A percentile compares a stretch with the other conserved stretches of the same genome.
Evolutionary conservation across 2,329 filamentous ascomycete species (phyloP).

Genomic region (Corynespora cassiicola): DNA sequence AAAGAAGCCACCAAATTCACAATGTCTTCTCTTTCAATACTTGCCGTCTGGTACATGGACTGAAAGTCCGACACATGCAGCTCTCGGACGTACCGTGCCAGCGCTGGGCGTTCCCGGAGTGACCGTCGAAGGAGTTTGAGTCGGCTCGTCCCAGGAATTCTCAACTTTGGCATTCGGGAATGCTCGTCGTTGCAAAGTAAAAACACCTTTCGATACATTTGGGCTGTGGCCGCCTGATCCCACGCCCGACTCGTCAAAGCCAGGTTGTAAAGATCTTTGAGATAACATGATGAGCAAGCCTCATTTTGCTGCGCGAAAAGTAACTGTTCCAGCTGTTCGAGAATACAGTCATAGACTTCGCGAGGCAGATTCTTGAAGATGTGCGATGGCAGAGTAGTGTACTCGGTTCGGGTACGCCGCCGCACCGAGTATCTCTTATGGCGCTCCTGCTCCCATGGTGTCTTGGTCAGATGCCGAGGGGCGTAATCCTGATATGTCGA

Average conservation of each 20-base stretch:
- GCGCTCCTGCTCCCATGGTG: conserved; percentile 49
- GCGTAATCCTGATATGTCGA: conserved; percentile 10
- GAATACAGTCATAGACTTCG: conserved; percentile 62
- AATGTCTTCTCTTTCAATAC: conserved; percentile 56
- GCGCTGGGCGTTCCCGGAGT: conserved; percentile 56
- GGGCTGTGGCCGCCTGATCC: conserved; percentile 58
- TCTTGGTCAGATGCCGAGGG: conserved; percentile 35
- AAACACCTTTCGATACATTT: conserved; percentile 59
- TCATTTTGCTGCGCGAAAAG: conserved; percentile 43
- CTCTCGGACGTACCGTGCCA: conserved; percentile 61
- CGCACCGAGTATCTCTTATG: conserved; percentile 38
- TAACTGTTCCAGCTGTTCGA: conserved; percentile 56
- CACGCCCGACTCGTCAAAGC: conserved; percentile 63
- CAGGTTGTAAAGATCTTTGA: conserved; percentile 61
- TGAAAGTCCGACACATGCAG: conserved; percentile 60
- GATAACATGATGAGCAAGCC: conserved; percentile 61
- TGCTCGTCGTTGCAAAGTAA: conserved; percentile 54
- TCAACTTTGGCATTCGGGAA: conserved; percentile 42
- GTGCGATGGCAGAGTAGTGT: conserved; percentile 27
- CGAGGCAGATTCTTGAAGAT: conserved; percentile 57
- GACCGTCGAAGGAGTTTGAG: conserved; percentile 62
- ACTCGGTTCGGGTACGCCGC: conserved; percentile 23
- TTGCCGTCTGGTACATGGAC: conserved; percentile 39
- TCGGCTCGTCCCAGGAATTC: conserved; percentile 56
- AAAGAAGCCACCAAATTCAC: conserved; percentile 61